Evolutionary conservation across 768 basidiomycete genomes (phyloP).

Genomic region (Megacollybia marginata): DNA sequence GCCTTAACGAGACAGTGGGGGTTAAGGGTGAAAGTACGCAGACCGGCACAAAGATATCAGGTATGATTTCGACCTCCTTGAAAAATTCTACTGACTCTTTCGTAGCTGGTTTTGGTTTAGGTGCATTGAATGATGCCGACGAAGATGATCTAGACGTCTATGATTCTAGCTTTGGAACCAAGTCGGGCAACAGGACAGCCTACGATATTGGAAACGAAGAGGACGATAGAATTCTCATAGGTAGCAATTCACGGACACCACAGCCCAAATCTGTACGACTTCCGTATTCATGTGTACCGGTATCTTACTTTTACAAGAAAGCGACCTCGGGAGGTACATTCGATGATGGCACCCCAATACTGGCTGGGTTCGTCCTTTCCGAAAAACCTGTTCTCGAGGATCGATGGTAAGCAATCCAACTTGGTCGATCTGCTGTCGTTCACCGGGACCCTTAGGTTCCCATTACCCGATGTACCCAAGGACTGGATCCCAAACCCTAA

Average conservation of each 20-base stretch:
- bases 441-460: constrained; percentile 50
- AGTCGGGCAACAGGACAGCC: constrained; percentile 43
- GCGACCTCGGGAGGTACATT: constrained; percentile 36
- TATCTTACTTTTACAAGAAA: constrained; percentile 25
- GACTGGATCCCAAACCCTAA: constrained; percentile 84
- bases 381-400: constrained; percentile 64
- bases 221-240: constrained; percentile 44
- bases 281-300: not conserved
- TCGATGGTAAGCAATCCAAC: constrained; percentile 41
- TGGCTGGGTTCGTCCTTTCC: constrained; percentile 71
- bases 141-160: constrained; percentile 89
- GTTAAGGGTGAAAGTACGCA: constrained; percentile 15
- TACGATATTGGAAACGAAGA: constrained; percentile 62
- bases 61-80: constrained; percentile 25
- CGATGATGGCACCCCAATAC: constrained; percentile 65
- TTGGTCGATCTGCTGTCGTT: not conserved
- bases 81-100: not conserved
- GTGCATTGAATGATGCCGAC: constrained; percentile 88
- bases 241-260: constrained; percentile 21
- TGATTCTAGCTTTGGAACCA: constrained; percentile 32
- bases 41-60: constrained; percentile 48
- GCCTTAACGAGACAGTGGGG: constrained; percentile 55
- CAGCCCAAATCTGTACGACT: constrained; percentile 19
- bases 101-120: constrained; percentile 80
- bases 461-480: constrained; percentile 71